Evolutionary conservation across 352 stramenopile species (phyloP), one percentile per base, ranked within the genome.

Genomic region (Phytophthora sansomeana): DNA sequence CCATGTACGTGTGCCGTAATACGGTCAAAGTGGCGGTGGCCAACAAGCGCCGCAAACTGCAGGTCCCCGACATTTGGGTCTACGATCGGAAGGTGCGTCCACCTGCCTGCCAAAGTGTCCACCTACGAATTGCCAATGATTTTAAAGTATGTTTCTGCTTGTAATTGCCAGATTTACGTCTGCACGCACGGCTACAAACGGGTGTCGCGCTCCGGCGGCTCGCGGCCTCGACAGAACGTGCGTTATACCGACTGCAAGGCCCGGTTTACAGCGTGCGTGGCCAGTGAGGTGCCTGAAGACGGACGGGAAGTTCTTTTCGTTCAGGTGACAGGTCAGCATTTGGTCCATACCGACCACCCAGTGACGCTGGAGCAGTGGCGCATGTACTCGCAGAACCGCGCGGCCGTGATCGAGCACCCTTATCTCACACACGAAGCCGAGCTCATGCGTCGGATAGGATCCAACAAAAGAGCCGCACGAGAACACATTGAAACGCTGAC

Each of bases 1-100:
- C 81, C 32, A 87, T 92, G 73, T 92, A 92, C 69, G 83, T 92
- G 51, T 92, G 83, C 54, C 83, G 83, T 53, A 92, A 92, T 61
- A 90, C 81, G 9, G 81, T 92, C 44, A 88, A 90, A 52, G 83
- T 92, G 46, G 78, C 80, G 26, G 74, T 89, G 24, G 83, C 83
- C 64, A 92, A 92, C 70, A 83, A 84, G 54, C 83, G 83, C 32
- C 81, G 83, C 58, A 85, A 85, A 58, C 67, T 90, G 17, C 83
- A 92, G 54, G 81, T 92, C 19, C 83, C 83, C 9, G 69, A 78
- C 17, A 54, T 33, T 48, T 92, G 83, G 83, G 69, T 88, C 53
- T 92, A 81, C 60, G 83, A 92, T 66, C 79, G 83, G 52, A 92
- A 92, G 70, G 78, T 85, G 26, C 21, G 68, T 56, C 28, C 14